Evolutionary conservation across 768 basidiomycete genomes (phyloP), one percentile per base, ranked within the genome.

Genomic region (Suillus sp.): DNA sequence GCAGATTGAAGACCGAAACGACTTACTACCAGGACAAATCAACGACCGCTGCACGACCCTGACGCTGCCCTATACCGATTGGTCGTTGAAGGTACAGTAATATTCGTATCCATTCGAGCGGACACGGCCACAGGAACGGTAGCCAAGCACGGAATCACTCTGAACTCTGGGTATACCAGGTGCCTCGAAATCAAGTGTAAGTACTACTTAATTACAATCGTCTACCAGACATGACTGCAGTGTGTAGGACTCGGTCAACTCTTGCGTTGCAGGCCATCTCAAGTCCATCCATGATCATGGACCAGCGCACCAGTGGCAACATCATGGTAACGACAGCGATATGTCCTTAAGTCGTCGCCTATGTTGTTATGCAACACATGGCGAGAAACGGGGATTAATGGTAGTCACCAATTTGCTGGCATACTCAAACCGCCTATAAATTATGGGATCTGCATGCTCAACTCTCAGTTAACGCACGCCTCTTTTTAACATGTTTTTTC

Each of bases 381-480:
- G 5, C 51, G 51, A 30, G 20, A 53, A n/a, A n/a, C 30, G 3
- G 20, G 5, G 6, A 53, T 32, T n/a, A n/a, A 53, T 32, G 51
- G 51, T 53, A 53, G 51, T 53, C 20, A 53, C 51, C 30, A 30
- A 13, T 53, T n/a, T 34, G 51, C 51, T 53, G 51, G 51, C 50
- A 30, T 20, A 6, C 27, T 51, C 50, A 3, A 53, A 5, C 20
- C 13, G 1, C 32, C 51, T 53, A 53, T 34, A 53, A 34, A 53
- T 11, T 34, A 1, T n/a, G 20, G 11, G 32, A n/a, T 6, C 32
- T 34, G 2, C 20, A 32, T 53, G 20, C 5, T 34, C 32, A 13
- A 34, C 30, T 34, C 10, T n/a, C 20, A 53, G 2, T 32, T 11
- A 20, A 18, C 20, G 6, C 20, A 32, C 10, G 1, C 30, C 10